These are phyloP conservation scores for Chaetoceros tenuissimus DNA, from an alignment of 108 stramenopile species.

Conservation along the genomic window DNA sequence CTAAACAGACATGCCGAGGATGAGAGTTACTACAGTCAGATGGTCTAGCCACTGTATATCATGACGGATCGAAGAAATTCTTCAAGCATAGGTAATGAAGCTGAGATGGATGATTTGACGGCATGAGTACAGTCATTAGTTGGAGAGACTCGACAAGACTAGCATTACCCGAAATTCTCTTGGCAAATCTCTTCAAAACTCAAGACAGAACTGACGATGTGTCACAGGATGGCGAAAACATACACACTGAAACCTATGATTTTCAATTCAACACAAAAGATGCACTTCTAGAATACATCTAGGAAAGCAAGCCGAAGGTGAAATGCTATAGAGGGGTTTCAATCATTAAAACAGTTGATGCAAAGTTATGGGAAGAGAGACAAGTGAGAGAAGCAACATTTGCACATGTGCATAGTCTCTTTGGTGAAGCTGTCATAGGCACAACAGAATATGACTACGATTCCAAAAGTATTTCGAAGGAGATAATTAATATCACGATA, in stretches of 20 bases:
- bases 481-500: neutral
- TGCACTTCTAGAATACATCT: conserved; percentile 53
- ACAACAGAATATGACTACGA: conserved; percentile 58
- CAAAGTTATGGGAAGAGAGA: conserved; percentile 31
- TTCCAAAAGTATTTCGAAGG: conserved; percentile 56
- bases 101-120: conserved; percentile 17
- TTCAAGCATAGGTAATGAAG: conserved; percentile 23
- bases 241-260: neutral
- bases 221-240: neutral
- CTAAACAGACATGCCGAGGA: too few species aligned
- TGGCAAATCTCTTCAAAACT: conserved; percentile 35
- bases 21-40: too few species aligned
- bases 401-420: conserved; percentile 9
- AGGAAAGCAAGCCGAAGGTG: neutral
- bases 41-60: too few species aligned
- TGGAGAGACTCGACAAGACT: conserved; percentile 20
- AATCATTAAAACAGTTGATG: conserved; percentile 47
- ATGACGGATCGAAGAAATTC: too few species aligned
- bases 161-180: conserved; percentile 65
- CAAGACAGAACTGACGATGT: too few species aligned
- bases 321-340: conserved; percentile 37
- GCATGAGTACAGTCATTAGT: conserved; percentile 12
- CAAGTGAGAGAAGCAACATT: neutral
- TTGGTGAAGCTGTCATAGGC: neutral
- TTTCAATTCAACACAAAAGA: conserved; percentile 32